A percentile compares a stretch with the other conserved stretches of the same genome.
phyloP scores from a whole-genome alignment of 129 eudicot species.

The Oenanthe sinensis region DNA sequence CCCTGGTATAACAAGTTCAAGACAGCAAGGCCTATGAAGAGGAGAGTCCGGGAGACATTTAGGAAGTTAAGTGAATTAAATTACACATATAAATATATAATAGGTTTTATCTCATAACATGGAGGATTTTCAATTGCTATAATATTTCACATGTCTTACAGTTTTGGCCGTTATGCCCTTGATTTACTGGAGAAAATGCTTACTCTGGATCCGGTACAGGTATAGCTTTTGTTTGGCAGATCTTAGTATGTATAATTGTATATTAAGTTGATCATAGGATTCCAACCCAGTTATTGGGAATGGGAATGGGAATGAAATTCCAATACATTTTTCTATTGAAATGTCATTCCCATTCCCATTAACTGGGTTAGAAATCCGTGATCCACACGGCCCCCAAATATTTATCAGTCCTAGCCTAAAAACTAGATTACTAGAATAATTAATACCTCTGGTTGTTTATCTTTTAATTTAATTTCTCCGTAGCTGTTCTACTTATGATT shows the following conservation, averaged over 20 bases:
- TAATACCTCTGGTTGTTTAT: background rate
- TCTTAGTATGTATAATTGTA: background rate
- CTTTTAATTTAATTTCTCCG: background rate
- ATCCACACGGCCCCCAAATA: background rate
- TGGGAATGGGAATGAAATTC: no score
- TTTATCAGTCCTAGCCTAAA: background rate
- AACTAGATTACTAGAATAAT: no score
- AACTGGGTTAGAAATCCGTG: no score
- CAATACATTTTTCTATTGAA: no score
- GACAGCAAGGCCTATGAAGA: conserved; percentile 59
- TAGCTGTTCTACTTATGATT: background rate
- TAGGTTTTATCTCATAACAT: background rate
- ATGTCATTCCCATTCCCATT: no score
- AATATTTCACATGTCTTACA: conserved; percentile 4
- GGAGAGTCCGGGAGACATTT: conserved; percentile 78
- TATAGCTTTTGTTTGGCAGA: conserved; percentile 16
- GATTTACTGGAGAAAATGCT: conserved; percentile 83
- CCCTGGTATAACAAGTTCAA: conserved; percentile 68
- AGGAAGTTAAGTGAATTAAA: conserved; percentile 52
- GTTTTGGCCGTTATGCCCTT: conserved; percentile 81
- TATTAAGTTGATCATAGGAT: no score
- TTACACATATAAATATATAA: no score
- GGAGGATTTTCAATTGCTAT: background rate
- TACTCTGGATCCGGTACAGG: conserved; percentile 90
- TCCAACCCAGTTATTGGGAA: no score